These are phyloP conservation scores for Aquilaria yunnanensis DNA, from an alignment of 345 rosid genomes.

Conservation along the genomic window DNA sequence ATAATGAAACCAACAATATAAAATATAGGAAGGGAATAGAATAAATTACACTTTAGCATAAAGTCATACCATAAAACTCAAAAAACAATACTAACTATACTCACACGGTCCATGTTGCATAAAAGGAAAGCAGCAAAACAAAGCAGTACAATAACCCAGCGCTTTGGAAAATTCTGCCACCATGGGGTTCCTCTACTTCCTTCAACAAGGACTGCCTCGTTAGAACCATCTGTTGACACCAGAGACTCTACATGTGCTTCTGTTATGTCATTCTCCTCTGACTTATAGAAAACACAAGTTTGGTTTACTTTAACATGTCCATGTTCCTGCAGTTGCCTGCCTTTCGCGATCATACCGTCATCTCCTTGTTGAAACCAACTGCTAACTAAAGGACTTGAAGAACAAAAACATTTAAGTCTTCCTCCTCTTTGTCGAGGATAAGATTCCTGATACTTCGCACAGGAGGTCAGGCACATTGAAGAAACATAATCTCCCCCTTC, in stretches of 20 bases:
- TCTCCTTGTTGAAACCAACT: slow-evolving; percentile 20
- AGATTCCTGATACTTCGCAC: slow-evolving; percentile 17
- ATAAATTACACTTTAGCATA: too few relatives aligned
- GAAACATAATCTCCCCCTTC: slow-evolving; percentile 18
- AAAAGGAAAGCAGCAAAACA: slow-evolving; percentile 88
- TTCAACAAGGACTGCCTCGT: slow-evolving; percentile 48
- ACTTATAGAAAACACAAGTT: slow-evolving; percentile 58
- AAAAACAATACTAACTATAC: not conserved
- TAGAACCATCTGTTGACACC: slow-evolving; percentile 39
- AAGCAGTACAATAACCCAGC: slow-evolving; percentile 79
- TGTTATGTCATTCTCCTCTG: slow-evolving; percentile 70
- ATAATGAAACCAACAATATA: too few relatives aligned
- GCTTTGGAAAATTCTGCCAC: slow-evolving; percentile 89
- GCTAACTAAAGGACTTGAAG: slow-evolving; percentile 14
- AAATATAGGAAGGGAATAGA: not conserved
- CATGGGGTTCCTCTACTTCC: slow-evolving; percentile 37
- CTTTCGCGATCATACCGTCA: slow-evolving; percentile 13
- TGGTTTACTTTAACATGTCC: slow-evolving; percentile 23
- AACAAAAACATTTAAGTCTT: slow-evolving; percentile 26
- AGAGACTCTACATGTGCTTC: slow-evolving; percentile 47
- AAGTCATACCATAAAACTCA: too few relatives aligned
- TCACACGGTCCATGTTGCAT: slow-evolving; percentile 91
- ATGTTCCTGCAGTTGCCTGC: slow-evolving; percentile 12
- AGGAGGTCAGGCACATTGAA: slow-evolving; percentile 19
- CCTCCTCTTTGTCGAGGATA: slow-evolving; percentile 13